Evolutionary conservation across 2,329 filamentous ascomycete genomes (phyloP).

Genomic region (Fusarium sp.): DNA sequence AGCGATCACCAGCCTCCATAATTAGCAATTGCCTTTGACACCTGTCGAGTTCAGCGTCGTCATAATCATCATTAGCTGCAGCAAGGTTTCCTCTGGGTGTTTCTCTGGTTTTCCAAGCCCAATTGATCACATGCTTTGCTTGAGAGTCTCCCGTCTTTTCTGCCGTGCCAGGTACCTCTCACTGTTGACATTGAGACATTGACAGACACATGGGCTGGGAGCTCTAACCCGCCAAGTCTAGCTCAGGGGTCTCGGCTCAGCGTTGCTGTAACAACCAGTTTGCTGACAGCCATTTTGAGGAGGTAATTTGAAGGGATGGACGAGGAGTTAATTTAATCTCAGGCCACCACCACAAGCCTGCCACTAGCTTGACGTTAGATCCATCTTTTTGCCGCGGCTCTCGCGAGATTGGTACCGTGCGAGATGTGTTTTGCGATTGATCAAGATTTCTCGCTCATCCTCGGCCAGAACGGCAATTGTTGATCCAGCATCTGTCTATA

Average conservation of each 20-base stretch:
- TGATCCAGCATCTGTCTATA: conserved; percentile 9
- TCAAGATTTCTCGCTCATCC: conserved; percentile 27
- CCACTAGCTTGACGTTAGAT: conserved; percentile 16
- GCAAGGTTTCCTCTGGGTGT: conserved; percentile 23
- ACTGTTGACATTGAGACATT: conserved; percentile 11
- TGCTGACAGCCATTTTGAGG: conserved; percentile 27
- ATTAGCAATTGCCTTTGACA: conserved; percentile 21
- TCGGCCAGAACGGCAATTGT: conserved; percentile 27
- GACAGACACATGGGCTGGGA: conserved; percentile 8
- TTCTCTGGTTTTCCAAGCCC: conserved; percentile 12
- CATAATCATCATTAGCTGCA: conserved; percentile 25
- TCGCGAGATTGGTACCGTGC: conserved; percentile 9
- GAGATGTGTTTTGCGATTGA: conserved; percentile 8
- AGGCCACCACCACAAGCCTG: conserved; percentile 31
- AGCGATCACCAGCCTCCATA: conserved; percentile 26
- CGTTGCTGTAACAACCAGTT: conserved; percentile 45
- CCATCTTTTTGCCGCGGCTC: conserved; percentile 13
- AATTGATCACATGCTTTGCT: conserved; percentile 30
- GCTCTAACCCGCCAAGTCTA: conserved; percentile 31
- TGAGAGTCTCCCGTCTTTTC: conserved; percentile 5
- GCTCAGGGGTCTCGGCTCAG: conserved; percentile 29
- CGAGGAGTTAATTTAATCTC: conserved; percentile 2
- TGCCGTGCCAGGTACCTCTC: conserved; percentile 12
- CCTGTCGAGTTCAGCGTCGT: conserved; percentile 7
- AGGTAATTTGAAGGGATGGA: conserved; percentile 25